Evolutionary conservation across 495 filamentous ascomycete species (phyloP), one percentile per base, ranked within the genome.

Genomic region (Lasiosphaeria hispida): DNA sequence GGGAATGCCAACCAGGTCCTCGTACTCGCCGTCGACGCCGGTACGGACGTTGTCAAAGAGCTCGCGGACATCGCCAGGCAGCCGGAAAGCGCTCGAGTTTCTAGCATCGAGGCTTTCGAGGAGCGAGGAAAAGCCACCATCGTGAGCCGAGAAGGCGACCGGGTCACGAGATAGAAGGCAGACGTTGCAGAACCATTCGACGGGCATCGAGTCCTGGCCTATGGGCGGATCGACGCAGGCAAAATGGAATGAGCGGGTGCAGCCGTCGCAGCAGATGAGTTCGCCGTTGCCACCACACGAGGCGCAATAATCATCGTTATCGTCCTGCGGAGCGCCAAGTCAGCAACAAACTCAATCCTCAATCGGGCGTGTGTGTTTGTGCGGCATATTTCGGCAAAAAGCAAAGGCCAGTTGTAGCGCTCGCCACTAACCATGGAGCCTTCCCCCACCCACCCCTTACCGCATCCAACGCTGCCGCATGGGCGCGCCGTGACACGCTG

Each of bases 221-320:
- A 92, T 73, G 5, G 90, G 88, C 53, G 93, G 92, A 64, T 93
- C 85, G 43, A 91, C 76, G 69, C 94, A 98, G 43, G 77, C 76
- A 66, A 91, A 90, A 70, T 98, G 94, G 72, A 91, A 96, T 0
- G 91, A 88, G 44, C 87, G 84, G 14, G 82, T 80, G 75, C 94
- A 98, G 47, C 87, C 87, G 71, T 97, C 94, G 70, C 94, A 98
- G 74, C 93, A 96, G 56, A 97, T 75, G 23, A 98, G 77, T 51
- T 87, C 79, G n/a, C 94, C 94, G 52, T 83, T 86, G 40, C 85
- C 84, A 62, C 86, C 83, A 72, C 94, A 98, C 9, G 90, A 80
- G 48, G 83, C 80, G 73, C 94, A 98, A 63, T 86, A 84, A 63
- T 98, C 94, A 61, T 91, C 88, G 67, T 96, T 96, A 48, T 95